Base-by-base conservation (phyloP, 305 asterid genomes). In the Fraxinus ornus region DNA sequence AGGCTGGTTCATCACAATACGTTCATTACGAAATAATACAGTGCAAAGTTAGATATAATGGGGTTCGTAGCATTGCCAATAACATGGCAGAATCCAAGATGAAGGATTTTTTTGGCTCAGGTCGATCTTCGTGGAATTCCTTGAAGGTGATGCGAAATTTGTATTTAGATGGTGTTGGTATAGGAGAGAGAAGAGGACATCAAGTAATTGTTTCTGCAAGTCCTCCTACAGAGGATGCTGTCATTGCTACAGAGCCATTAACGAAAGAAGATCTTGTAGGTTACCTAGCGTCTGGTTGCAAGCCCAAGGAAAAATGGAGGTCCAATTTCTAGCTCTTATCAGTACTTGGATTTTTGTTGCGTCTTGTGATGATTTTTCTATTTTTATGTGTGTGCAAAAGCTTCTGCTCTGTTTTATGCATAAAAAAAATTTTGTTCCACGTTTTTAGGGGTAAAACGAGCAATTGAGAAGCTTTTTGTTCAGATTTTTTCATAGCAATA, bases 231-330 rank as follows among this genome's bases (percentile, higher is more conserved):
- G 98, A 95, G 81, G 98, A 94, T 86, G 92, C 91, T 77, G 93
- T 90, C 87, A 84, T 92, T 87, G 93, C 91, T 15, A 68, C 98
- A 3, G 97, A 94, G 83, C 99, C 98, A 19, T 90, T 94, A 72
- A 95, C 98, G 7, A 91, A 92, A 85, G 88, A 92, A 81, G 98
- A 95, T 88, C 97, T 94, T 10, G 89, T 92, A 79, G 87, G 79
- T 49, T 94, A 93, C 86, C 93, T 95, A 83, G 94, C 94, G 85
- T 93, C 97, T 62, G 98, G 99, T 52, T 95, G 99, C 97, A 95
- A 94, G 87, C 81, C 98, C 41, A 92, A 94, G 94, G 95, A 91
- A 78, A 92, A 95, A 37, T 94, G 98, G 98, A 95, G 98, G 98
- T 94, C 86, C 84, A 82, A 84, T 80, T 88, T 91, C 90, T 88